These are phyloP conservation scores for Paramecium tetraurelia DNA, from an alignment of 73 alveolate genomes.

Conservation along the genomic window DNA sequence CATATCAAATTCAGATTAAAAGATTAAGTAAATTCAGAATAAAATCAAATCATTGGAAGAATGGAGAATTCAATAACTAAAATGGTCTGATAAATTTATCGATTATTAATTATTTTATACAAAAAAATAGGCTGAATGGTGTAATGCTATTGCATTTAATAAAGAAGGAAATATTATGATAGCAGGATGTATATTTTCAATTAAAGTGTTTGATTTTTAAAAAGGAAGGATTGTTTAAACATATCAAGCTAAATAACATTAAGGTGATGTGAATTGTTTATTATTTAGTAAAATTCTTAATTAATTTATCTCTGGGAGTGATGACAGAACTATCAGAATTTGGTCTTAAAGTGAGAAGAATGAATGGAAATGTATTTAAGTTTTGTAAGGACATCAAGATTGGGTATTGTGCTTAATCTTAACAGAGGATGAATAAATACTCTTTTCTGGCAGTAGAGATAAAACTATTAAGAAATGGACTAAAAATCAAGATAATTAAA, in stretches of 20 bases:
- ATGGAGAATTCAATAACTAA: neutral
- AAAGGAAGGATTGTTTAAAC: neutral
- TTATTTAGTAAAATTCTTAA: neutral
- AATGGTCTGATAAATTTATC: neutral
- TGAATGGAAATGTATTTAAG: neutral
- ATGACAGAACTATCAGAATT: neutral
- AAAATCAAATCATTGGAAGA: neutral
- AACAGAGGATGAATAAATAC: neutral
- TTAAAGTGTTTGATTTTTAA: neutral
- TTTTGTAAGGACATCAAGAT: neutral
- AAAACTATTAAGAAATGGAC: neutral
- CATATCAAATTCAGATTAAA: neutral
- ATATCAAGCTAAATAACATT: neutral
- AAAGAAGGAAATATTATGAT: neutral
- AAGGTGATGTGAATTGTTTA: neutral
- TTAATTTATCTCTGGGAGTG: neutral
- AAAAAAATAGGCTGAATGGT: neutral
- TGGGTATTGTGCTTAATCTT: neutral
- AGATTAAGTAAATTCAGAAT: neutral
- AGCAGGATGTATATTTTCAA: neutral
- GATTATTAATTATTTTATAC: neutral
- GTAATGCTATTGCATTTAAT: neutral
- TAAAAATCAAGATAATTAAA: neutral
- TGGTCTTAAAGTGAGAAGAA: neutral
- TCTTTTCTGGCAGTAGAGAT: neutral